Base-by-base conservation (phyloP, 2,329 filamentous ascomycete species). In the Nothopassalora personata region DNA sequence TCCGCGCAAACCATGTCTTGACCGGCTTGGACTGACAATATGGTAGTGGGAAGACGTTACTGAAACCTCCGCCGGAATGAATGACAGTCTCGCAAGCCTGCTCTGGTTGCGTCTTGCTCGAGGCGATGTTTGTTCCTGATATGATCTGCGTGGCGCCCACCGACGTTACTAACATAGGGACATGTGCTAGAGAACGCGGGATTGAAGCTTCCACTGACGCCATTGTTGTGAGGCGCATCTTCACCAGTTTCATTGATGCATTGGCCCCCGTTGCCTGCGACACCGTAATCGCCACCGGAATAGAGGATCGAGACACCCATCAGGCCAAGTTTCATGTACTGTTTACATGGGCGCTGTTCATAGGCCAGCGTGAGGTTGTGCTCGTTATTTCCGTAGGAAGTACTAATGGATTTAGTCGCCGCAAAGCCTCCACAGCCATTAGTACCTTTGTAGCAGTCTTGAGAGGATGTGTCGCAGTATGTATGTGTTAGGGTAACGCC, bases 311-410 rank as follows among this genome's bases (percentile, higher is more conserved):
- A 77, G 9, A 81, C 75, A 15, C 62, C 58, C 76, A 77, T 66
- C 74, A 80, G 9, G 18, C 78, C 81, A 1, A 84, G 76, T 72
- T 84, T 84, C 77, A 83, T 47, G 69, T 81, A 83, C 72, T 83
- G 81, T 57, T 75, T 71, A 66, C 81, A 84, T 70, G 84, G 81
- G 2, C 82, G 74, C 53, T 74, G 64, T 60, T 80, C 76, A 65
- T 84, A 84, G 56, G 71, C 72, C 5, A 73, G 72, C 1, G 79
- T 76, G 9, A 80, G 71, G 53, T 79, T 60, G 34, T 58, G 50
- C 39, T 64, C 62, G 33, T 64, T 59, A 77, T 79, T 79, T 10
- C 74, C 76, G 67, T 85, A 85, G 9, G 79, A 82, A 18, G 80
- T 80, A 19, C 76, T 79, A 57, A 84, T 80, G 57, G 83, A 81